Evolutionary conservation across 495 filamentous ascomycete species (phyloP).

Genomic region (Neurospora intermedia): DNA sequence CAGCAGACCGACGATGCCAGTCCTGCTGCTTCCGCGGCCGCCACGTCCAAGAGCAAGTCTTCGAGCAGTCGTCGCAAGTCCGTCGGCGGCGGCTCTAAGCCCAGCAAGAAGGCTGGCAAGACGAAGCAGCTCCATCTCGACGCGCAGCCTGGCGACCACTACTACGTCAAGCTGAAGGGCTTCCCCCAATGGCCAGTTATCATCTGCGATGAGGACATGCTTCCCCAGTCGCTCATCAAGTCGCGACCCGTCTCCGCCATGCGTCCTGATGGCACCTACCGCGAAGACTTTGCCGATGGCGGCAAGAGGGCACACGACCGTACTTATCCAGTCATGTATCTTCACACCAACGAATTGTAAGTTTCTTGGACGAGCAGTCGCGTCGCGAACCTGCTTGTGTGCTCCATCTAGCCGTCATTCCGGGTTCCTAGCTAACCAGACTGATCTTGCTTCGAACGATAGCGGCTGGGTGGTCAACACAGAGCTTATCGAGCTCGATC

Average conservation of each 20-base stretch:
- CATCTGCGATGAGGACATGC: slow-evolving; percentile 84
- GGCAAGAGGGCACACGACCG: slow-evolving; percentile 73
- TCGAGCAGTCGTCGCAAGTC: slow-evolving; percentile 52
- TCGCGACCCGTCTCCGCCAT: slow-evolving; percentile 71
- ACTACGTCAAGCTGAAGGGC: slow-evolving; percentile 77
- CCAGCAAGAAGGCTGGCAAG: slow-evolving; percentile 75
- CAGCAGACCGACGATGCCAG: slow-evolving; percentile 14
- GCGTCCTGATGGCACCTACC: slow-evolving; percentile 69
- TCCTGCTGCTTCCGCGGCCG: slow-evolving; percentile 16
- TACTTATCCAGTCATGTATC: slow-evolving; percentile 87
- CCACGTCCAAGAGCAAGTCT: slow-evolving; percentile 30
- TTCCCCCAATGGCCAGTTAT: slow-evolving; percentile 86
- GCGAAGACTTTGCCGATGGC: slow-evolving; percentile 70
- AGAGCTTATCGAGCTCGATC: slow-evolving; percentile 61
- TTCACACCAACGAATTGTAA: slow-evolving; percentile 92
- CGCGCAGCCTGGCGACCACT: slow-evolving; percentile 77
- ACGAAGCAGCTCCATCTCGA: slow-evolving; percentile 58
- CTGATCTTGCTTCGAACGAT: slow-evolving; percentile 11
- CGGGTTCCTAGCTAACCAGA: background rate
- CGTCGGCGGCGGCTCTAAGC: slow-evolving; percentile 57
- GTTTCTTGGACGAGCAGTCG: slow-evolving; percentile 23
- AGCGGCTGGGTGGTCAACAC: slow-evolving; percentile 83
- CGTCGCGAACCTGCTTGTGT: background rate
- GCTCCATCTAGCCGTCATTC: background rate
- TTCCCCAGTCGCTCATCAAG: slow-evolving; percentile 59